Conservation (phyloP, 768 basidiomycete species). For the Hydnomerulius pinastri region DNA sequence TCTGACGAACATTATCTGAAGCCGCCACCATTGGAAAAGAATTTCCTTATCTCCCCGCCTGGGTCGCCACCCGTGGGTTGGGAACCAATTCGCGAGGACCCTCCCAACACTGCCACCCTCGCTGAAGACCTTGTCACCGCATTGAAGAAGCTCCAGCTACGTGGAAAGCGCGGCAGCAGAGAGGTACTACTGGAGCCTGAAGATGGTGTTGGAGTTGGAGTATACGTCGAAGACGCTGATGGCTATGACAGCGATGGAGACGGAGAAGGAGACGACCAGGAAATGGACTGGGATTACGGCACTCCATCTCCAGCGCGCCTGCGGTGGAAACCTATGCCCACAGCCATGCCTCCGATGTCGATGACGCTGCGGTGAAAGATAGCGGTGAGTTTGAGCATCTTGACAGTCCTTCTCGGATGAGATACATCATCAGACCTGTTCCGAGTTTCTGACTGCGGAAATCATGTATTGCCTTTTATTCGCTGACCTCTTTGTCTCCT, state of each 20-base stretch:
- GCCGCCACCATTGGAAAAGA: constrained; percentile 83
- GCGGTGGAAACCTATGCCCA: constrained; percentile 54
- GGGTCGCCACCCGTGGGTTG: constrained; percentile 97
- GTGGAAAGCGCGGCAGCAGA: constrained; percentile 38
- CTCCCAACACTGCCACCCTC: constrained; percentile 80
- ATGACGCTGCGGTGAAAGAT: constrained; percentile 20
- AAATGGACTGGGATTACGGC: constrained; percentile 63
- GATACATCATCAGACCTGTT: constrained; percentile 81
- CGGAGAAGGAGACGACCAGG: constrained; percentile 26
- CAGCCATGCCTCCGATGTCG: constrained; percentile 56
- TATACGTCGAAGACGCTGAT: constrained; percentile 79
- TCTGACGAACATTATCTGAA: constrained; percentile 43
- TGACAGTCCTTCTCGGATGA: constrained; percentile 50
- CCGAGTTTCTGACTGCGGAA: constrained; percentile 62
- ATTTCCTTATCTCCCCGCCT: constrained; percentile 97
- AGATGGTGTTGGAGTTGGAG: constrained; percentile 71
- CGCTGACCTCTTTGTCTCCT: constrained; percentile 20
- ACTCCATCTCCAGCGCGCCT: constrained; percentile 45
- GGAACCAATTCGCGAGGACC: constrained; percentile 90
- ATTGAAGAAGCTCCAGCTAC: constrained; percentile 65
- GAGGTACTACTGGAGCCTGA: constrained; percentile 69
- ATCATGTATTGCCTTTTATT: constrained; percentile 65
- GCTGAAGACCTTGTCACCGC: constrained; percentile 88
- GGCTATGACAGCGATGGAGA: constrained; percentile 31
- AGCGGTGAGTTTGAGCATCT: constrained; percentile 21